Conservation (phyloP, 768 basidiomycete genomes). For the Suillus americanus region DNA sequence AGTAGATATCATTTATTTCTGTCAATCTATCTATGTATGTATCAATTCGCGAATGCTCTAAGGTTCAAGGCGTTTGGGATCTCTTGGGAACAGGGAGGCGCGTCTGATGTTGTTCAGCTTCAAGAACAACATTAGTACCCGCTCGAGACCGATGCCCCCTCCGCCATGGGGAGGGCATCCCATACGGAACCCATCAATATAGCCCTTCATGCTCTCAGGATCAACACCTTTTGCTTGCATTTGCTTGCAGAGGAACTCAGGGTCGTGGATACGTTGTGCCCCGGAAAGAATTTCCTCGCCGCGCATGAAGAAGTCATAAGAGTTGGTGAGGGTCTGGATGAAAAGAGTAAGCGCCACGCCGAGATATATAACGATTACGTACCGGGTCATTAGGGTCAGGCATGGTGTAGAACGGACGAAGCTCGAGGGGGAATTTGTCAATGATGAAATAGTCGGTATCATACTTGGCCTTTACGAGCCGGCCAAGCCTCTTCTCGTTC, state of each 20-base stretch:
- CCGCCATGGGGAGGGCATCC: conserved; percentile 97
- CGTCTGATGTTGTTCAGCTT: conserved; percentile 95
- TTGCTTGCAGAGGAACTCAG: conserved; percentile 73
- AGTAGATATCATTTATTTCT: neutral
- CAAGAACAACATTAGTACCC: conserved; percentile 96
- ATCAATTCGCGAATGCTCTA: conserved; percentile 31
- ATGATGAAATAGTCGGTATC: conserved; percentile 99
- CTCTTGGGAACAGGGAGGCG: conserved; percentile 93
- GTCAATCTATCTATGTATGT: neutral
- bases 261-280: conserved; percentile 96
- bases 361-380: conserved; percentile 26
- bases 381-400: conserved; percentile 91
- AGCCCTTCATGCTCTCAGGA: conserved; percentile 87
- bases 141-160: conserved; percentile 93
- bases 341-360: conserved; percentile 5
- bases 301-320: conserved; percentile 99
- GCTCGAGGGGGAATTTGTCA: conserved; percentile 95
- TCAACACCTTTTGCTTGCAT: conserved; percentile 89
- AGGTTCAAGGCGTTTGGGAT: conserved; percentile 92
- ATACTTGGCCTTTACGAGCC: conserved; percentile 88
- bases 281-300: conserved; percentile 99
- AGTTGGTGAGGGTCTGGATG: conserved; percentile 84
- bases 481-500: conserved; percentile 92
- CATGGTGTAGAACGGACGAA: conserved; percentile 99
- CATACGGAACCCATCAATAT: conserved; percentile 92